Evolutionary conservation across 2,329 filamentous ascomycete genomes (phyloP), one percentile per base, ranked within the genome.

Genomic region (Penicillium hesseltinei): DNA sequence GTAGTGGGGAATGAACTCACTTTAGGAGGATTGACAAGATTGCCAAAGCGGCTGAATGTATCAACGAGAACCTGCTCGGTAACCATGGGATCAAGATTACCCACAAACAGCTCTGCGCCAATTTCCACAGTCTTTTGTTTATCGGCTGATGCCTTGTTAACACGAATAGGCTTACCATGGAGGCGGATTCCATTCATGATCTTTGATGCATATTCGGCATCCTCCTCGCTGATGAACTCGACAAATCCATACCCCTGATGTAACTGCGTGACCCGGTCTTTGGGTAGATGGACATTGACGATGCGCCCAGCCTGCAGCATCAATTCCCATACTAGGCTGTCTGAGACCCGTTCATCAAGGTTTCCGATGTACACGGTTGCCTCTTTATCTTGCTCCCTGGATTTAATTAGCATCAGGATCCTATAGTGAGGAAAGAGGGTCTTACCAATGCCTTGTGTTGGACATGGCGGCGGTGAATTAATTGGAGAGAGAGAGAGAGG

Each of bases 181-280:
- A 99, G 81, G 60, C 92, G 88, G 65, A 97, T 88, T 72, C 93
- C 91, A 78, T 97, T 97, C 89, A 97, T 95, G 66, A 97, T 91
- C 72, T 93, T 89, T 67, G 92, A 90, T 23, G 94, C 93, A 79
- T 99, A 99, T 74, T 97, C 94, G 68, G 94, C 94, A 75, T 97
- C 94, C 70, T 92, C 88, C 73, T 96, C 92, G 66, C 89, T 92
- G 71, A 92, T 93, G 76, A 97, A 99, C 77, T 99, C 94, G 76
- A 99, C 94, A 77, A 99, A 99, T 69, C 94, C 94, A 81, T 97
- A 99, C 67, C 94, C 94, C 78, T 97, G 94, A 76, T 99, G 94
- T 56, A 88, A 89, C 72, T 97, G 92, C 46, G 94, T 97, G 67
- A 99, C 94, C 75, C 94, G 91, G 77, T 99, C 94, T 81, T 97